Percentiles rank a stretch among this genome's conserved stretches.
Evolutionary conservation across 2,329 filamentous ascomycete species (phyloP).

Genomic region (Macrophomina tecta): DNA sequence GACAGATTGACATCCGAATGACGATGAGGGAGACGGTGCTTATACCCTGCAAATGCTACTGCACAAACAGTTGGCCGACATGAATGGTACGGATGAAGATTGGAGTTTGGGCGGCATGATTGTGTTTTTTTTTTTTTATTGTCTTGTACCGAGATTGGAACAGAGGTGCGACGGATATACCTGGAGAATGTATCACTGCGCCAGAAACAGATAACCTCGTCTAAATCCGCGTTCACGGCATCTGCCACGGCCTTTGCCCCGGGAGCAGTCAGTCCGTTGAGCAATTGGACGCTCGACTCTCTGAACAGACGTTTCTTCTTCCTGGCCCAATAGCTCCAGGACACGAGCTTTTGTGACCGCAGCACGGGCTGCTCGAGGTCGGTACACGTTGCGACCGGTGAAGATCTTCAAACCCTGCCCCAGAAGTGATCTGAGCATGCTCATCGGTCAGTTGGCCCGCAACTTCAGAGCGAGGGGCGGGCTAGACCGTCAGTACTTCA

Average conservation of each 20-base stretch:
- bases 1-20: no score
- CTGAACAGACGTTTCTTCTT: not conserved
- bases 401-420: conserved; percentile 12
- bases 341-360: conserved; percentile 8
- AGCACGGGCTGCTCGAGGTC: conserved; percentile 18
- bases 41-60: not conserved
- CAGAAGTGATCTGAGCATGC: not conserved
- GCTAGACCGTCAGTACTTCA: not conserved
- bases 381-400: not conserved
- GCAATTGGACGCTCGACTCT: not conserved
- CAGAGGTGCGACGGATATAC: no score
- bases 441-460: not conserved
- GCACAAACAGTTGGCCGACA: not conserved
- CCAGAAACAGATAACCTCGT: conserved; percentile 26
- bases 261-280: not conserved
- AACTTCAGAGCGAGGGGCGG: not conserved
- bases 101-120: not conserved
- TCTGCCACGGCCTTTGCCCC: not conserved
- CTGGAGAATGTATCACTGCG: conserved; percentile 11
- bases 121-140: not conserved
- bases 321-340: not conserved
- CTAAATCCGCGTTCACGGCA: conserved; percentile 12
- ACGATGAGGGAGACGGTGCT: not conserved
- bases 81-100: not conserved
- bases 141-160: not conserved